Conservation (phyloP, 163 green algal species). For the Scenedesmus sp. region DNA sequence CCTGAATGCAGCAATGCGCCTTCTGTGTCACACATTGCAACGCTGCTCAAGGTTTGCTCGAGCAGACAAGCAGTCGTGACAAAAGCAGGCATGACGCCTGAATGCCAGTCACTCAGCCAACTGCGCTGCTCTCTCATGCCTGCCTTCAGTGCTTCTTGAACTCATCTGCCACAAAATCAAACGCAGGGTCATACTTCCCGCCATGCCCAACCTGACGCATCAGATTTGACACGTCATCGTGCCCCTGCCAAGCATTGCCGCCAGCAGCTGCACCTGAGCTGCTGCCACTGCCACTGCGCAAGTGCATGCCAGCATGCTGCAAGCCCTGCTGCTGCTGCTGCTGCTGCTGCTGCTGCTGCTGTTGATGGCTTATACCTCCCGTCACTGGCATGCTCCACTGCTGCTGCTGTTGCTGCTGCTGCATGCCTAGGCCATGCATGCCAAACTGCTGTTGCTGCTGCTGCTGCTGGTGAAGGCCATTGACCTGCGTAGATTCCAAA, state of each 20-base stretch:
- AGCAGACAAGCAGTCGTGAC: too few species aligned
- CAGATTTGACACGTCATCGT: slow-evolving; percentile 40
- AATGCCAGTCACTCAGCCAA: too few species aligned
- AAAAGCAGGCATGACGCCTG: too few species aligned
- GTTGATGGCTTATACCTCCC: neutral
- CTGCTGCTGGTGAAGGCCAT: slow-evolving; percentile 36
- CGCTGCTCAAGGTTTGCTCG: too few species aligned
- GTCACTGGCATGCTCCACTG: slow-evolving; percentile 8
- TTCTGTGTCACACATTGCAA: too few species aligned
- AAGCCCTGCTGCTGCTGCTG: slow-evolving; percentile 21
- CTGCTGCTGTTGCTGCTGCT: slow-evolving; percentile 36
- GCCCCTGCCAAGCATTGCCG: neutral
- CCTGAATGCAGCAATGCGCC: too few species aligned
- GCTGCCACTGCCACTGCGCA: neutral
- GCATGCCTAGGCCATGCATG: neutral
- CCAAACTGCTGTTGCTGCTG: slow-evolving; percentile 24
- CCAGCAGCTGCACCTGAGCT: neutral
- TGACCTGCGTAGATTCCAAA: neutral
- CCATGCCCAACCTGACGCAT: slow-evolving; percentile 3
- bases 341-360: neutral
- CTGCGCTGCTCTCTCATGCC: neutral
- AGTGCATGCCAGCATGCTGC: neutral
- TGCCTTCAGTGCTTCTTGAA: slow-evolving; percentile 23
- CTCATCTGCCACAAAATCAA: slow-evolving; percentile 58
- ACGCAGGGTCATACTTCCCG: slow-evolving; percentile 42